Evolutionary conservation across 306 rosid species (phyloP).

Genomic region (Hippophae tibetana): DNA sequence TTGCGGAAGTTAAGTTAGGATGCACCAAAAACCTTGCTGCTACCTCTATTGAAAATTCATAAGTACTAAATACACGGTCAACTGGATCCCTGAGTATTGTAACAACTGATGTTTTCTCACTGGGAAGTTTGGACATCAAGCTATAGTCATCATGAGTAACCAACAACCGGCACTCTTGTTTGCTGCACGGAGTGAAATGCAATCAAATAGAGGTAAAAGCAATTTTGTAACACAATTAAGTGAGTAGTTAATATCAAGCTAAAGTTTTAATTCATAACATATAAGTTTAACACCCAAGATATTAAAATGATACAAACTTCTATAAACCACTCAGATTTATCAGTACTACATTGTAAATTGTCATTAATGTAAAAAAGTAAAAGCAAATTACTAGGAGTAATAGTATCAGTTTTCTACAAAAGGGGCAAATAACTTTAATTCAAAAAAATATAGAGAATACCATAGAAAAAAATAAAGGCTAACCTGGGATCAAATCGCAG

Average conservation of each 20-base stretch:
- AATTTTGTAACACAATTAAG: background rate
- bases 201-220: background rate
- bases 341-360: too few species aligned
- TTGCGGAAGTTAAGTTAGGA: slow-evolving; percentile 88
- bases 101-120: slow-evolving; percentile 76
- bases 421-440: background rate
- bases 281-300: background rate
- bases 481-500: slow-evolving; percentile 97
- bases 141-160: slow-evolving; percentile 96
- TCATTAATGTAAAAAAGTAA: too few species aligned
- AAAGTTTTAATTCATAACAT: background rate
- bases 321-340: background rate
- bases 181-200: slow-evolving; percentile 34
- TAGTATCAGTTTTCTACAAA: background rate
- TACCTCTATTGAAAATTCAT: slow-evolving; percentile 91
- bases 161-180: slow-evolving; percentile 66
- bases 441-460: background rate
- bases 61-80: slow-evolving; percentile 82
- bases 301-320: background rate
- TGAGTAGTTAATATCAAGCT: background rate
- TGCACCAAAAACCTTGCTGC: slow-evolving; percentile 96
- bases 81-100: slow-evolving; percentile 94
- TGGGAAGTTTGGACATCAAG: slow-evolving; percentile 77
- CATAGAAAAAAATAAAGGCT: background rate
- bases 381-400: background rate